phyloP scores from a whole-genome alignment of 352 stramenopile species.

The Pythium chondricola region DNA sequence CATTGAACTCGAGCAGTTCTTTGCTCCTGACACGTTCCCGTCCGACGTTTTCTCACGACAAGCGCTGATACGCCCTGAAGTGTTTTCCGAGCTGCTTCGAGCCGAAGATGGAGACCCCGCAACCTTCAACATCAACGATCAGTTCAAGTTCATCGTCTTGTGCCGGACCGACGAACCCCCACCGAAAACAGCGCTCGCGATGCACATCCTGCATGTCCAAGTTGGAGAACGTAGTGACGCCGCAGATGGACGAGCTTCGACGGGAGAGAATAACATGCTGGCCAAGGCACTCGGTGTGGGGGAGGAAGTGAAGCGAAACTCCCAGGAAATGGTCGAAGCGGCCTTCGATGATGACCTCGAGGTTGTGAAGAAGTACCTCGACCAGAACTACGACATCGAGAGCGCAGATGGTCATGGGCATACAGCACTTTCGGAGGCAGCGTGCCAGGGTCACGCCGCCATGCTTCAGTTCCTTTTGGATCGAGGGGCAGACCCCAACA shows the following conservation, averaged over 20 bases:
- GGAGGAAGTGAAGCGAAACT: conserved; percentile 71
- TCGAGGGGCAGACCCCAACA: conserved; percentile 80
- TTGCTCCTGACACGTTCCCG: conserved; percentile 58
- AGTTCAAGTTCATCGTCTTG: conserved; percentile 84
- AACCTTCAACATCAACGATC: conserved; percentile 74
- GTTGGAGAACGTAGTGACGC: background rate
- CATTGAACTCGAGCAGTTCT: conserved; percentile 79
- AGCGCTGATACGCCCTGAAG: conserved; percentile 57
- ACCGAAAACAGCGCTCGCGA: conserved; percentile 44
- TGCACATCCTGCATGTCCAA: conserved; percentile 58
- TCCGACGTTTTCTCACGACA: conserved; percentile 60
- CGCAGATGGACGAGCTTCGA: conserved; percentile 3
- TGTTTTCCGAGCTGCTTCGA: conserved; percentile 42
- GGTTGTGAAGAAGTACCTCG: conserved; percentile 51
- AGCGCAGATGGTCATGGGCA: conserved; percentile 81
- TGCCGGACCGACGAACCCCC: conserved; percentile 37
- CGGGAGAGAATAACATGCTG: conserved; percentile 23
- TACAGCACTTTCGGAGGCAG: conserved; percentile 82
- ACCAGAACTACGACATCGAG: conserved; percentile 87
- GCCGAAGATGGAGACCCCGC: conserved; percentile 27
- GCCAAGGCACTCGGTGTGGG: conserved; percentile 44
- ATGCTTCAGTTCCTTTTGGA: conserved; percentile 68
- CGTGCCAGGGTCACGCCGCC: conserved; percentile 72
- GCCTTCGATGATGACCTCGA: conserved; percentile 87
- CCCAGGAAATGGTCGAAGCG: conserved; percentile 76